Percentiles rank a stretch among this genome's conserved stretches.
Conservation (phyloP, 2,329 filamentous ascomycete genomes). For the Penicillium sp. region DNA sequence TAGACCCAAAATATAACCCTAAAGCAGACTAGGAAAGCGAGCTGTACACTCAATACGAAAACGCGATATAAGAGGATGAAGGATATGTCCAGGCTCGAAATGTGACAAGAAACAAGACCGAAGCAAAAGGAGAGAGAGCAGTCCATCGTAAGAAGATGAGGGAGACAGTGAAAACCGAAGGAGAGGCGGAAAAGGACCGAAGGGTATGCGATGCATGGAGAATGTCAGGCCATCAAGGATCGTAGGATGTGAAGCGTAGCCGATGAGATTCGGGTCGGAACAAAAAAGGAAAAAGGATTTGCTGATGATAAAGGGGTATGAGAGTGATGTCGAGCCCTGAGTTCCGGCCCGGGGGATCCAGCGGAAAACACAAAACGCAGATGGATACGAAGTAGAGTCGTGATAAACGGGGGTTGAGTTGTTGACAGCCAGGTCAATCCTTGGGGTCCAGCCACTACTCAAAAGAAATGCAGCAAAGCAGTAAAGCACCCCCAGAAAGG, state of each 20-base stretch:
- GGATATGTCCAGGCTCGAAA: constrained; percentile 20
- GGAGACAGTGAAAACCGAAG: neutral
- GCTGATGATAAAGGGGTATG: constrained; percentile 20
- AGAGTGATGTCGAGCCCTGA: constrained; percentile 6
- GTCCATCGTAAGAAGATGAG: constrained; percentile 17
- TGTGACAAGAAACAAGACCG: neutral
- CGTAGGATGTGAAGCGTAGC: constrained; percentile 19
- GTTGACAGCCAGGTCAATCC: constrained; percentile 30
- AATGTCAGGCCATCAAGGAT: constrained; percentile 23
- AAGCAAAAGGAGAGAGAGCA: constrained; percentile 7
- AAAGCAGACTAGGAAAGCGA: neutral
- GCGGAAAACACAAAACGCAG: constrained; percentile 7
- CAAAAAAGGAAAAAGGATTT: constrained; percentile 1
- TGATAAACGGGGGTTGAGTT: constrained; percentile 15
- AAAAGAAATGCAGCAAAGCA: constrained; percentile 10
- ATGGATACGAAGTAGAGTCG: constrained; percentile 5
- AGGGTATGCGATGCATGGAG: constrained; percentile 1
- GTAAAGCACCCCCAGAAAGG: constrained; percentile 3
- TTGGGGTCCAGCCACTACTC: constrained; percentile 27
- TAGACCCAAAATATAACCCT: constrained; percentile 6
- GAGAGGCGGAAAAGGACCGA: neutral
- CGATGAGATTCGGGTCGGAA: constrained; percentile 15
- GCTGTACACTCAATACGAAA: constrained; percentile 11
- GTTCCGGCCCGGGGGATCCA: constrained; percentile 21
- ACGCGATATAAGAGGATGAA: constrained; percentile 15